A percentile compares a stretch with the other conserved stretches of the same genome.
Conservation (phyloP, 805 yeast species). For the Hanseniaspora nectarophila region DNA sequence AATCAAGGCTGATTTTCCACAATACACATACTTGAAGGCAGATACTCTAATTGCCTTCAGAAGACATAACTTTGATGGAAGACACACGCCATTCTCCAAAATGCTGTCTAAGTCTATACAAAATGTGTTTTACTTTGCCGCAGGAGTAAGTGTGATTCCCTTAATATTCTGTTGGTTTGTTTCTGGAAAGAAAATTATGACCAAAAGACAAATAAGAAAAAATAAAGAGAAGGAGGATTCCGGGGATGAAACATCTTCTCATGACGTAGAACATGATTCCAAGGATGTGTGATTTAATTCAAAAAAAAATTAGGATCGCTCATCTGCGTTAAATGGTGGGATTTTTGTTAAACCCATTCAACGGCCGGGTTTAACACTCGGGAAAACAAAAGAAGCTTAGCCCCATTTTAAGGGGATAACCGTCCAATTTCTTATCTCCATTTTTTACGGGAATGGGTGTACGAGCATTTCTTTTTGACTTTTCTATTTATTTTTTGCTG, state of each 20-base stretch:
- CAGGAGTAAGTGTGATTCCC: slow-evolving; percentile 19
- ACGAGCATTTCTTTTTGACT: no score
- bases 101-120: slow-evolving; percentile 18
- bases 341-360: no score
- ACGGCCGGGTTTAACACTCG: no score
- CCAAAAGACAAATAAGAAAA: neutral
- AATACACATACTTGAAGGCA: slow-evolving; percentile 15
- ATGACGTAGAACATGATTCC: neutral
- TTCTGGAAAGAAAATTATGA: slow-evolving; percentile 17
- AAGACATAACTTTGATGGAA: slow-evolving; percentile 21
- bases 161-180: slow-evolving; percentile 19
- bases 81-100: slow-evolving; percentile 17
- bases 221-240: neutral
- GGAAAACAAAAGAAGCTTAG: no score
- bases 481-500: no score
- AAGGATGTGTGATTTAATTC: neutral
- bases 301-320: no score
- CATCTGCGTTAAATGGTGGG: no score
- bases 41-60: slow-evolving; percentile 20
- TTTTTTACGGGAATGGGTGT: no score
- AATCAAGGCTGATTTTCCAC: slow-evolving; percentile 12
- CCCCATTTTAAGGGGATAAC: no score
- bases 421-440: no score
- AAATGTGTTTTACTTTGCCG: slow-evolving; percentile 22
- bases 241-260: neutral